These are phyloP conservation scores for Tetrapyrgos nigripes DNA, from an alignment of 1,284 basidiomycete genomes.

Conservation along the genomic window DNA sequence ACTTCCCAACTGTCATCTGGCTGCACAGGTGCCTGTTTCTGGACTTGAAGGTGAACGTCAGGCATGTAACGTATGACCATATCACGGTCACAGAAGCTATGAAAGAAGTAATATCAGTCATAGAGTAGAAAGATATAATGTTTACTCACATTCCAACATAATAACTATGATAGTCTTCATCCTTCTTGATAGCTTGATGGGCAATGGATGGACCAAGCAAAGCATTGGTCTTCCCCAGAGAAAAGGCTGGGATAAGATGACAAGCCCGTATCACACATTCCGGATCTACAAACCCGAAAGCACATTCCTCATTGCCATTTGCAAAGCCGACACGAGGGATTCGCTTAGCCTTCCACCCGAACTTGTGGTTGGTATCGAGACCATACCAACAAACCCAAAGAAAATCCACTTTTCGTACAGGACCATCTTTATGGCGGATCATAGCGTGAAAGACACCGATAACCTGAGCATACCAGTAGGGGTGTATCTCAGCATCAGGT, in stretches of 20 bases:
- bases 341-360: not conserved
- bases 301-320: constrained; percentile 16
- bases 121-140: not conserved
- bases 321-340: constrained; percentile 30
- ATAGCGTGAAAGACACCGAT: constrained; percentile 23
- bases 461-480: constrained; percentile 16
- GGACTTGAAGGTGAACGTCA: not conserved
- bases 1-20: not conserved
- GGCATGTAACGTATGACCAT: constrained; percentile 27
- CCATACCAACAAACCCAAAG: constrained; percentile 5
- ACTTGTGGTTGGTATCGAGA: not conserved
- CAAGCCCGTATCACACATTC: constrained; percentile 25
- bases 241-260: constrained; percentile 34
- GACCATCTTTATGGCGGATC: constrained; percentile 33
- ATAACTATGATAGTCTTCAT: constrained; percentile 29
- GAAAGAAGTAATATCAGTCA: not conserved
- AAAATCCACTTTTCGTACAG: not conserved
- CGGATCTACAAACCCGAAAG: constrained; percentile 39
- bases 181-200: constrained; percentile 11
- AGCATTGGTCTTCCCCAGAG: constrained; percentile 18
- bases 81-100: constrained; percentile 29
- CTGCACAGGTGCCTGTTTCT: too few relatives aligned
- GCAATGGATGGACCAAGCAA: constrained; percentile 23
- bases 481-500: constrained; percentile 5
- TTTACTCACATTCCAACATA: constrained; percentile 35